These are phyloP conservation scores for Penicillium sp. DNA, from an alignment of 2,329 filamentous ascomycete species.

Conservation along the genomic window DNA sequence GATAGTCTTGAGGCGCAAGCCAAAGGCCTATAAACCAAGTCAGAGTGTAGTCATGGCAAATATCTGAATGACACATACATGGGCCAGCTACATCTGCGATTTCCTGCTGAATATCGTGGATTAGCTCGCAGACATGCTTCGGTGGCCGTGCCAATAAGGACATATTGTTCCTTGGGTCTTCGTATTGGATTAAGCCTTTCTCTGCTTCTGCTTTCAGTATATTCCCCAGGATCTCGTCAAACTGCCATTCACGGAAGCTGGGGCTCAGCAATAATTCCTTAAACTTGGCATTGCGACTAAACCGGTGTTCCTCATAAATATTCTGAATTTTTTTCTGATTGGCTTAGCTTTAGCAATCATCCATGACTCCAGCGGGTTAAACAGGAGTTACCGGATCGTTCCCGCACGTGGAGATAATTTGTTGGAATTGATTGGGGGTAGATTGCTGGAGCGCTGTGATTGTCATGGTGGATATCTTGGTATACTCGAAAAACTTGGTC, in stretches of 20 bases:
- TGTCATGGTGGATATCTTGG: neutral
- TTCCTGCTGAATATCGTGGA: constrained; percentile 67
- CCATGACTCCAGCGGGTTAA: constrained; percentile 22
- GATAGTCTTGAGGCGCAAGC: constrained; percentile 75
- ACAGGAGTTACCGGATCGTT: constrained; percentile 60
- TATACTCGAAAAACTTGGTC: neutral
- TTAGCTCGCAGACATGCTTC: constrained; percentile 65
- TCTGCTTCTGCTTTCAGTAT: constrained; percentile 62
- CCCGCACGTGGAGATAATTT: constrained; percentile 67
- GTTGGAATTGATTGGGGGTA: constrained; percentile 68
- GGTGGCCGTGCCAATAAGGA: constrained; percentile 88
- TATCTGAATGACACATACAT: constrained; percentile 52
- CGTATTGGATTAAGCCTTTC: constrained; percentile 63
- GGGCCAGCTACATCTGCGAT: constrained; percentile 63
- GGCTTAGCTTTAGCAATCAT: constrained; percentile 18
- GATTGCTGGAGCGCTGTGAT: neutral
- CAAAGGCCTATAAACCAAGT: constrained; percentile 63
- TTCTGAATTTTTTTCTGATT: constrained; percentile 59
- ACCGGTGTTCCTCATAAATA: constrained; percentile 73
- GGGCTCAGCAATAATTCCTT: constrained; percentile 68
- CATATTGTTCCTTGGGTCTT: constrained; percentile 76
- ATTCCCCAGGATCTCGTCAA: constrained; percentile 74
- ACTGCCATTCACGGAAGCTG: constrained; percentile 68
- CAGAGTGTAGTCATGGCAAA: neutral
- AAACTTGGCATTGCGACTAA: constrained; percentile 73